phyloP scores from a whole-genome alignment of 2,329 filamentous ascomycete species.

The Akanthomyces uredinophilus region DNA sequence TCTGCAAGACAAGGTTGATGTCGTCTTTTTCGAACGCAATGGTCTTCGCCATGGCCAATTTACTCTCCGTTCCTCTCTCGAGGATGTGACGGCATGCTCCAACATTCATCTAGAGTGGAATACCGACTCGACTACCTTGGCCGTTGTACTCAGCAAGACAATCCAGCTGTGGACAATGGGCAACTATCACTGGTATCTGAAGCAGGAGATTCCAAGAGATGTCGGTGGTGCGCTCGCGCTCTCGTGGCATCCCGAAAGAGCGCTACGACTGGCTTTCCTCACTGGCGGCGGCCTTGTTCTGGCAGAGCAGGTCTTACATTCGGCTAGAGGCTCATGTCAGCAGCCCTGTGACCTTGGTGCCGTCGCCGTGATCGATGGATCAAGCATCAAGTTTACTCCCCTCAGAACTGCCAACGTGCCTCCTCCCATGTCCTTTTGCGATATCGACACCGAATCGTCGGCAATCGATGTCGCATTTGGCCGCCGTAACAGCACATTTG shows the following conservation, averaged over 20 bases:
- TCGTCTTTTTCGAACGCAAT: constrained; percentile 95
- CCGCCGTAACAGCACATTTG: constrained; percentile 58
- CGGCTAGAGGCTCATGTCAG: constrained; percentile 62
- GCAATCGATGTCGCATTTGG: constrained; percentile 72
- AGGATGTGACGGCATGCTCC: constrained; percentile 48
- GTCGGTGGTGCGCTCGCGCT: constrained; percentile 29
- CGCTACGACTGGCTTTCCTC: constrained; percentile 60
- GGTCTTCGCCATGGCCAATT: constrained; percentile 97
- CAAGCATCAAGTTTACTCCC: constrained; percentile 74
- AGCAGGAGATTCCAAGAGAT: constrained; percentile 68
- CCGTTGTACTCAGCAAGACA: constrained; percentile 67
- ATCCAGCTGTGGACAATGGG: constrained; percentile 96
- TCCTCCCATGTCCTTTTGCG: constrained; percentile 85
- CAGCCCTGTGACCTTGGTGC: constrained; percentile 73
- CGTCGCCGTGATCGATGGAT: constrained; percentile 81
- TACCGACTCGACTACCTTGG: constrained; percentile 82
- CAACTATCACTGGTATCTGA: constrained; percentile 98
- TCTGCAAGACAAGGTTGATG: constrained; percentile 61
- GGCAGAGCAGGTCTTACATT: constrained; percentile 63
- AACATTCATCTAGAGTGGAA: constrained; percentile 78
- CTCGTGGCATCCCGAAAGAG: constrained; percentile 84
- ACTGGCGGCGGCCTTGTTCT: constrained; percentile 48
- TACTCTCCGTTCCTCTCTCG: constrained; percentile 62
- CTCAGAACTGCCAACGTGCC: constrained; percentile 80
- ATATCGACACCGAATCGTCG: constrained; percentile 58